These are phyloP conservation scores for Iris macrosiphon DNA, from an alignment of 106 monocot species.

Conservation along the genomic window DNA sequence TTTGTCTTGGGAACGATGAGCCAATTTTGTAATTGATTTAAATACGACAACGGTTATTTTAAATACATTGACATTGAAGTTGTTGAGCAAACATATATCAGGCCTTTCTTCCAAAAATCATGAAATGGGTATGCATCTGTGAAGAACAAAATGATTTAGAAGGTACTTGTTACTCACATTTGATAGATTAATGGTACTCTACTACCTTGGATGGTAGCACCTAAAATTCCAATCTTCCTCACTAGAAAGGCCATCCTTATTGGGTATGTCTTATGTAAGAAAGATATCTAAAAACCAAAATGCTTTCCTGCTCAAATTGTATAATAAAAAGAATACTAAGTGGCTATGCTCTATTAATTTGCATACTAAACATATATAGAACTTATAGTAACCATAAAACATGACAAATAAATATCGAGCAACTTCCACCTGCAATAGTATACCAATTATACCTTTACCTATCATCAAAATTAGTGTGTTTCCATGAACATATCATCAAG, in stretches of 20 bases:
- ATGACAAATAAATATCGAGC: conserved; percentile 34
- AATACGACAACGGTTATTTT: no score
- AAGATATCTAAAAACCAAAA: background rate
- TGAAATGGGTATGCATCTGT: conserved; percentile 25
- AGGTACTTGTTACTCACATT: background rate
- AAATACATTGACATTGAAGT: no score
- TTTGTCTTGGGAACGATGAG: no score
- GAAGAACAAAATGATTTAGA: background rate
- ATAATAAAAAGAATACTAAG: no score
- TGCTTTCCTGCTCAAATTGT: no score
- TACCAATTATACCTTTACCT: background rate
- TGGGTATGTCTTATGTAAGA: conserved; percentile 41
- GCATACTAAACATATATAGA: conserved; percentile 35
- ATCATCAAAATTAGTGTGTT: background rate
- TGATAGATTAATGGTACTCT: background rate
- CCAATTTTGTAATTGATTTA: no score
- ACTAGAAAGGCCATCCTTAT: conserved; percentile 51
- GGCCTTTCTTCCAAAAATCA: conserved; percentile 40
- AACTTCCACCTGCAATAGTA: conserved; percentile 39
- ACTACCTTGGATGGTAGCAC: conserved; percentile 36
- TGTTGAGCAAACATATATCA: conserved; percentile 28
- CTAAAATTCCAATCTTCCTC: conserved; percentile 42
- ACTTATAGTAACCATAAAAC: conserved; percentile 39
- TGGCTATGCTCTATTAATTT: background rate
- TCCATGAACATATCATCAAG: no score